Percentiles rank a stretch among this genome's conserved stretches.
Evolutionary conservation across 768 basidiomycete species (phyloP).

Genomic region (Neoboletus brunneissimus): DNA sequence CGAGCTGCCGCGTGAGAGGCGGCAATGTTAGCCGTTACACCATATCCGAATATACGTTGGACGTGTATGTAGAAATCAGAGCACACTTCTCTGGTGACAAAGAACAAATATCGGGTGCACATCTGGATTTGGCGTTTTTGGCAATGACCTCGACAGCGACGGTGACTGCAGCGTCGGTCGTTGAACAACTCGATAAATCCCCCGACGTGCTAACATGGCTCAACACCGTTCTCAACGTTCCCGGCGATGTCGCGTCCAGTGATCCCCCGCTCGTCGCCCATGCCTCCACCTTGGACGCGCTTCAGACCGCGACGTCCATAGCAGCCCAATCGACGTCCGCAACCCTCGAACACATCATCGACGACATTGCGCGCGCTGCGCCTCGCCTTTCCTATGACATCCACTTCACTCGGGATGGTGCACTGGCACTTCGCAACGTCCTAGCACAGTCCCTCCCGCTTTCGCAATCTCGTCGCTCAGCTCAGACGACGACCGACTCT

Average conservation of each 20-base stretch:
- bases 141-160: conserved; percentile 22
- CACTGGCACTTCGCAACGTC: conserved; percentile 67
- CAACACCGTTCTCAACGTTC: conserved; percentile 53
- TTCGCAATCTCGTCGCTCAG: conserved; percentile 6
- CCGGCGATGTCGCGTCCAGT: conserved; percentile 38
- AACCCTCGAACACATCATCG: conserved; percentile 82
- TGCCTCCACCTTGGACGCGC: conserved; percentile 70
- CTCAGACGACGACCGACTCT: neutral
- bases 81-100: too few species aligned
- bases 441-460: conserved; percentile 53
- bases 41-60: conserved; percentile 42
- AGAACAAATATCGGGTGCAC: neutral
- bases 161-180: conserved; percentile 38
- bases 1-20: conserved; percentile 54
- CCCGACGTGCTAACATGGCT: conserved; percentile 69
- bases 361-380: conserved; percentile 88
- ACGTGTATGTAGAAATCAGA: too few species aligned
- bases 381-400: conserved; percentile 93
- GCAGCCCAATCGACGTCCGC: conserved; percentile 86
- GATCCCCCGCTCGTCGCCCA: conserved; percentile 40
- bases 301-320: conserved; percentile 79
- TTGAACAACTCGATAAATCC: conserved; percentile 57
- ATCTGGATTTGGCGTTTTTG: neutral
- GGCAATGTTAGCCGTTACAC: conserved; percentile 69
- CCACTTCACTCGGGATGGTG: conserved; percentile 95